These are phyloP conservation scores for Mycosphaerella arachidis DNA, from an alignment of 2,329 filamentous ascomycete genomes.

Conservation along the genomic window DNA sequence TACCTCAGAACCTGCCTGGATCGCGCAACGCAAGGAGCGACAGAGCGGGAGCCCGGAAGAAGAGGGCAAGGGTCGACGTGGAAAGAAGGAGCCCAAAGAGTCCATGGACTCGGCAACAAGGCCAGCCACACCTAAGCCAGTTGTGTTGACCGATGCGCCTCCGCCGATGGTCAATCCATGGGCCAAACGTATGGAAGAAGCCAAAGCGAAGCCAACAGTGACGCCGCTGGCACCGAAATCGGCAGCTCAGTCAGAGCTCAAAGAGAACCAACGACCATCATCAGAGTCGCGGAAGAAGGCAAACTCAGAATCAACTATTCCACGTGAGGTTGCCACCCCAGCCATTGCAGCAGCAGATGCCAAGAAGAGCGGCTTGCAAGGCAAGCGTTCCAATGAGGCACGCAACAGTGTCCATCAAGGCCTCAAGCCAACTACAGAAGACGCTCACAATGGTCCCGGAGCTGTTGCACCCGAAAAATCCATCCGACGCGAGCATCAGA, in stretches of 20 bases:
- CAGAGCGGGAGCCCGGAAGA: slow-evolving; percentile 23
- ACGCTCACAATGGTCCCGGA: slow-evolving; percentile 6
- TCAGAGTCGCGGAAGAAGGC: slow-evolving; percentile 27
- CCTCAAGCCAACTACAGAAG: slow-evolving; percentile 17
- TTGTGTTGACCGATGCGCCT: slow-evolving; percentile 71
- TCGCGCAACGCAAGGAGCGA: slow-evolving; percentile 42
- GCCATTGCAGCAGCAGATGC: slow-evolving; percentile 5
- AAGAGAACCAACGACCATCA: slow-evolving; percentile 29
- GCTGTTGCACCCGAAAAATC: slow-evolving; percentile 5
- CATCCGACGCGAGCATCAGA: slow-evolving; percentile 22
- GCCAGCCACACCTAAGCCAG: slow-evolving; percentile 43
- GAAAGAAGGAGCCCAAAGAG: slow-evolving; percentile 25
- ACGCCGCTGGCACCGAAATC: slow-evolving; percentile 15
- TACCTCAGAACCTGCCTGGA: slow-evolving; percentile 61
- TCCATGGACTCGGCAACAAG: slow-evolving; percentile 20
- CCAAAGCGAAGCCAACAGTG: slow-evolving; percentile 49
- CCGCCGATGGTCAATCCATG: slow-evolving; percentile 83
- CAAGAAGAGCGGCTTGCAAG: slow-evolving; percentile 22
- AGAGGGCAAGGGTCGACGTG: slow-evolving; percentile 12
- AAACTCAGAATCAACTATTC: slow-evolving; percentile 17
- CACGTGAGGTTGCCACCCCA: slow-evolving; percentile 12
- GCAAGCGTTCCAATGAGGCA: slow-evolving; percentile 19
- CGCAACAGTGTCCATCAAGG: slow-evolving; percentile 17
- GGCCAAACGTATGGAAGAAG: slow-evolving; percentile 70
- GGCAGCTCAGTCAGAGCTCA: slow-evolving; percentile 7